Evolutionary conservation across 1,284 basidiomycete genomes (phyloP), one percentile per base, ranked within the genome.

Genomic region (Puccinia sorghi): DNA sequence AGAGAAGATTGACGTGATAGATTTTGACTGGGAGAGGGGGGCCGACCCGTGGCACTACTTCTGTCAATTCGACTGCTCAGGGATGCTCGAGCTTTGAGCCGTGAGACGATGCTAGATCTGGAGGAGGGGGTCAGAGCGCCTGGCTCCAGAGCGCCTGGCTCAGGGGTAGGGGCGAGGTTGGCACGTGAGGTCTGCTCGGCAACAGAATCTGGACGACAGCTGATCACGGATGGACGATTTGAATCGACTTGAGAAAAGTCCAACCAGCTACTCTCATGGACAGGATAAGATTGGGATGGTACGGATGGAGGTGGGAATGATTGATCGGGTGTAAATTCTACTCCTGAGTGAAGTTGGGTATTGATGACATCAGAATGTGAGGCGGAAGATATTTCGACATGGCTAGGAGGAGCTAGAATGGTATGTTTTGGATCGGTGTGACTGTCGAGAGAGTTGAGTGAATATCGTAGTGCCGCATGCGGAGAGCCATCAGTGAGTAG

Each of bases 71-170:
- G 69, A 39, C 69, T 71, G 37, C 69, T 71, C 27, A 71, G n/a
- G 1, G 69, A 71, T 39, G 37, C 20, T 37, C 69, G 54, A 41
- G 46, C 48, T 32, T 71, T 71, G 25, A 71, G 52, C 4, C 69
- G 48, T n/a, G 69, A 71, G 20, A 56, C 69, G 50, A 71, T 71
- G 32, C 69, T 71, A 7, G 64, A 67, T 67, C 64, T 67, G 64
- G 41, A 17, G 5, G 64, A 67, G n/a, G 25, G 0, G n/a, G n/a
- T 50, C 15, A 27, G 39, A 17, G 69, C 17, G 37, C 5, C 20
- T 50, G 50, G 37, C 1, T 48, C 48, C 15, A 27, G 39, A 17
- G 69, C 17, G 37, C 5, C 20, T 50, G 50, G 37, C 1, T 48
- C 48, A 27, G 37, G 37, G 17, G 69, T 67, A 43, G 64, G 27